A percentile compares a stretch with the other conserved stretches of the same genome.
phyloP scores from a whole-genome alignment of 768 basidiomycete genomes.

The Suillus tomentosus region DNA sequence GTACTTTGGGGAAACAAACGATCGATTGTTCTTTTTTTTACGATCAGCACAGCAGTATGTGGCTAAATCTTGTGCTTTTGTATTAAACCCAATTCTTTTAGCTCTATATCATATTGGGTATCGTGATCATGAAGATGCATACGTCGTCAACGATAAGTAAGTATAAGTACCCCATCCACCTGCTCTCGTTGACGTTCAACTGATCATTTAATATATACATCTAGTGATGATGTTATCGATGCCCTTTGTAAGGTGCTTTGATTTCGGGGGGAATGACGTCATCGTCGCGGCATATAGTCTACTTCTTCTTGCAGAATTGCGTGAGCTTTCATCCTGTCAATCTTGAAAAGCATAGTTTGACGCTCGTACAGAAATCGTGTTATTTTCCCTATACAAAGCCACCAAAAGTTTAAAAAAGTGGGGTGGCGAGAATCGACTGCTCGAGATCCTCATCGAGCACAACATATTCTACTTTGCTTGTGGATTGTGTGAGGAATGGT shows the following conservation, averaged over 20 bases:
- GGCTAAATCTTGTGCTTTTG: no score
- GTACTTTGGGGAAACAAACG: not conserved
- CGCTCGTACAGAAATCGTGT: not conserved
- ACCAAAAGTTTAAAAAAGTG: not conserved
- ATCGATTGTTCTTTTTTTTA: not conserved
- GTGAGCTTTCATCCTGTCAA: not conserved
- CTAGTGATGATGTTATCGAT: not conserved
- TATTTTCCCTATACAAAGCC: not conserved
- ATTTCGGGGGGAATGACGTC: not conserved
- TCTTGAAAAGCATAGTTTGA: not conserved
- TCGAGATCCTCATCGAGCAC: conserved; percentile 2
- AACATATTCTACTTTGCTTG: conserved; percentile 8
- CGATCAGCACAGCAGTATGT: not conserved
- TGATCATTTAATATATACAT: not conserved
- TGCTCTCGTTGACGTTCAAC: not conserved
- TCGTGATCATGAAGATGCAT: not conserved
- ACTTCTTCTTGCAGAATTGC: not conserved
- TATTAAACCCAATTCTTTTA: not conserved
- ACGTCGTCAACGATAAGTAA: not conserved
- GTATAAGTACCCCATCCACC: not conserved
- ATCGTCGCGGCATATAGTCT: not conserved
- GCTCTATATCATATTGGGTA: not conserved
- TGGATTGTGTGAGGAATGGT: conserved; percentile 1
- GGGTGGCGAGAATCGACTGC: not conserved
- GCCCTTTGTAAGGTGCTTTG: not conserved